Conservation (phyloP, 1,284 basidiomycete genomes). For the Taiwanofungus camphoratus region DNA sequence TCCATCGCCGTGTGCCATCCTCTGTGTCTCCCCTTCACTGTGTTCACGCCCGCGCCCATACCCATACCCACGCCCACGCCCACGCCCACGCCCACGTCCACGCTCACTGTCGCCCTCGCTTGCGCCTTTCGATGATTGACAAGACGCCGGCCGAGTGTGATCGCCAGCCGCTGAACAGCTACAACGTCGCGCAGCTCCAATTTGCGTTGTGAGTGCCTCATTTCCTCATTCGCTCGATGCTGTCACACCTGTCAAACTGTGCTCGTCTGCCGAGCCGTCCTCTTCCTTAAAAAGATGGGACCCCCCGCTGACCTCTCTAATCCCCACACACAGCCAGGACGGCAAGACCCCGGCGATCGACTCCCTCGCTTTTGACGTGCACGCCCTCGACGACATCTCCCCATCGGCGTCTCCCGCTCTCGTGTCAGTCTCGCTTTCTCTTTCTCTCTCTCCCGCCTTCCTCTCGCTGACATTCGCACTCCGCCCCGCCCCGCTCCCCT, state of each 20-base stretch:
- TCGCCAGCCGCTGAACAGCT: conserved; percentile 44
- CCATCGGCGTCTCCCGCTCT: conserved; percentile 43
- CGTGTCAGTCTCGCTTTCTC: conserved; percentile 32
- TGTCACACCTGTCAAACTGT: conserved; percentile 16
- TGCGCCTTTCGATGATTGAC: conserved; percentile 27
- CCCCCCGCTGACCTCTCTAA: background rate
- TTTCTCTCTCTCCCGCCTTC: conserved; percentile 13
- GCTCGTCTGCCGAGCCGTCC: too few relatives aligned
- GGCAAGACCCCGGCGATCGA: conserved; percentile 13
- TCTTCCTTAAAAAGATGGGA: too few relatives aligned
- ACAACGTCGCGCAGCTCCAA: conserved; percentile 59
- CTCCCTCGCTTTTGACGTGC: conserved; percentile 18
- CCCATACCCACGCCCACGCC: background rate
- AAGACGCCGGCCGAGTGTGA: conserved; percentile 26
- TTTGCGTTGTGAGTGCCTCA: conserved; percentile 45
- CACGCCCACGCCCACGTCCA: background rate
- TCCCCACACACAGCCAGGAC: conserved; percentile 15
- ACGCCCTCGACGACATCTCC: conserved; percentile 40
- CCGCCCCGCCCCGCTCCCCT: conserved; percentile 12
- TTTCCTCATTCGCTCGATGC: conserved; percentile 6
- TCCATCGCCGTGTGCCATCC: too few relatives aligned
- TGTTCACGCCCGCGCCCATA: conserved; percentile 26
- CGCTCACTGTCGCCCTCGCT: conserved; percentile 19
- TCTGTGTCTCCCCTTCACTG: conserved; percentile 13
- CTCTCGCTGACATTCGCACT: conserved; percentile 15